These are phyloP conservation scores for Papilionanthe hybrid DNA, from an alignment of 116 monocot genomes.

Conservation along the genomic window DNA sequence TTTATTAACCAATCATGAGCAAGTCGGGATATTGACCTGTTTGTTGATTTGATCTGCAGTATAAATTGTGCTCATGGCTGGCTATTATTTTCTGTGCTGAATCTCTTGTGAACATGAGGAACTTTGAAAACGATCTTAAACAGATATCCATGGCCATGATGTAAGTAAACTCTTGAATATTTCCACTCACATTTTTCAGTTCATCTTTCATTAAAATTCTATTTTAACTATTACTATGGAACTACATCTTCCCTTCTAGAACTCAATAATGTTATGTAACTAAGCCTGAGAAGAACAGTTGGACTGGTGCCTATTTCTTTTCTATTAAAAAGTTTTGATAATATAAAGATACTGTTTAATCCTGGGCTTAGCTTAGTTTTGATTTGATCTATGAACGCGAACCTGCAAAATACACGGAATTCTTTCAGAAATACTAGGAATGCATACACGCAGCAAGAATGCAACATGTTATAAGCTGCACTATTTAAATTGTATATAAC, in stretches of 20 bases:
- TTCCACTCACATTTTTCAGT: neutral
- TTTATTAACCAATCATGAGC: neutral
- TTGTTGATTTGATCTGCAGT: slow-evolving; percentile 41
- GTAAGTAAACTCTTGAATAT: slow-evolving; percentile 42
- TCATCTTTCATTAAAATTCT: neutral
- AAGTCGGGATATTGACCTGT: neutral
- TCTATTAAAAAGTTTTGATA: too few species aligned
- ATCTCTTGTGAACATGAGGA: slow-evolving; percentile 82
- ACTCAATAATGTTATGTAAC: neutral
- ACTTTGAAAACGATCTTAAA: slow-evolving; percentile 77
- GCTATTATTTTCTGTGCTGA: slow-evolving; percentile 86
- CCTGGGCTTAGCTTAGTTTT: too few species aligned
- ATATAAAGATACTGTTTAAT: too few species aligned
- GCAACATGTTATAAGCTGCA: too few species aligned
- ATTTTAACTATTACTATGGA: neutral
- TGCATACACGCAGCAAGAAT: too few species aligned
- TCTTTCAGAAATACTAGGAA: too few species aligned
- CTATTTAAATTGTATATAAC: too few species aligned
- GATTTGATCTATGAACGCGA: too few species aligned
- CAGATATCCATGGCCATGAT: slow-evolving; percentile 95
- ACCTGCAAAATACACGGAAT: too few species aligned
- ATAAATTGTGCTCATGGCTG: slow-evolving; percentile 90
- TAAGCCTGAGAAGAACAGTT: neutral
- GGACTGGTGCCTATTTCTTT: too few species aligned
- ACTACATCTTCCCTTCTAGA: neutral